These are phyloP conservation scores for Aspergillus novofumigatus DNA, from an alignment of 2,329 filamentous ascomycete species.

Conservation along the genomic window DNA sequence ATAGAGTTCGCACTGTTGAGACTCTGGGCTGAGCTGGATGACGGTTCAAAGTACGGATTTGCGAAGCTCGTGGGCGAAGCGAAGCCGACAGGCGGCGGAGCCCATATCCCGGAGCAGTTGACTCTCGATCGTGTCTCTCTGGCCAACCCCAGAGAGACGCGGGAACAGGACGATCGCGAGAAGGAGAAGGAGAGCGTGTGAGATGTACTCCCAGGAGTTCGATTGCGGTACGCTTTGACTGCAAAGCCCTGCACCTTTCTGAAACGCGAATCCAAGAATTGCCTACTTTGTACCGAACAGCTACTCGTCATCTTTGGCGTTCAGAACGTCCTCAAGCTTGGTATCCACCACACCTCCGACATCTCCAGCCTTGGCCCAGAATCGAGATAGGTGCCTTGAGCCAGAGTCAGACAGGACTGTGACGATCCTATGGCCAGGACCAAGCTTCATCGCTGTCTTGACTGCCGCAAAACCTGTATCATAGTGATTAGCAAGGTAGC, in stretches of 20 bases:
- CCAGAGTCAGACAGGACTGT: conserved; percentile 50
- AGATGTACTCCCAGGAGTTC: background rate
- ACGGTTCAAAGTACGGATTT: conserved; percentile 10
- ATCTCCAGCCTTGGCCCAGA: conserved; percentile 47
- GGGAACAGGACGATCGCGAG: background rate
- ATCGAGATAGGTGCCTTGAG: conserved; percentile 49
- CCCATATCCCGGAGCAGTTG: background rate
- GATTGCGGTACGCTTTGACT: background rate
- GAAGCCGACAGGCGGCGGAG: background rate
- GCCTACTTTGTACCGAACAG: background rate
- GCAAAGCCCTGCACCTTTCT: background rate
- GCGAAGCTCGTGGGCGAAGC: background rate
- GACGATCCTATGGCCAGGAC: conserved; percentile 46
- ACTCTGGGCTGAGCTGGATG: conserved; percentile 24
- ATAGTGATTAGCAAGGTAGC: conserved; percentile 15
- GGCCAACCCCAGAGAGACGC: background rate
- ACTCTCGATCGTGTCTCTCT: background rate
- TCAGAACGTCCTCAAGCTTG: conserved; percentile 44
- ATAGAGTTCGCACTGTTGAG: conserved; percentile 33
- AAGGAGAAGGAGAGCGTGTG: background rate
- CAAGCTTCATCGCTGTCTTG: conserved; percentile 43
- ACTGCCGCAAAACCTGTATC: conserved; percentile 45
- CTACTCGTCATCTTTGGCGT: conserved; percentile 33
- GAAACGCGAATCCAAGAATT: background rate
- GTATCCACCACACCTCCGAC: conserved; percentile 44